phyloP scores from a whole-genome alignment of 2,329 filamentous ascomycete genomes.

The Colletotrichum tamarilloi region DNA sequence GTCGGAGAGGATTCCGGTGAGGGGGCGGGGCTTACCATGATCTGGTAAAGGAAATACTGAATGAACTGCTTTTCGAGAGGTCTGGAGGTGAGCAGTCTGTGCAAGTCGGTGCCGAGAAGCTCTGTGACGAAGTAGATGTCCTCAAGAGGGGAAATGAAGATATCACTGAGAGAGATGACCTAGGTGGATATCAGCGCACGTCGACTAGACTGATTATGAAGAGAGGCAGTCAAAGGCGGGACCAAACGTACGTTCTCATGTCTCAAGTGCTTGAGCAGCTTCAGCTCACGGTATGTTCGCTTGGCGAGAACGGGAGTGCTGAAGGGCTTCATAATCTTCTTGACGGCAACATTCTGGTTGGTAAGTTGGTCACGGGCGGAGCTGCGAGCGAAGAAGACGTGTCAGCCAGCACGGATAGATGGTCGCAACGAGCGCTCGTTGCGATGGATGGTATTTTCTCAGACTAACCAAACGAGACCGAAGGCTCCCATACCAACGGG shows the following conservation, averaged over 20 bases:
- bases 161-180: conserved; percentile 99
- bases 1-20: not conserved
- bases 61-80: conserved; percentile 99
- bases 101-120: conserved; percentile 94
- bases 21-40: conserved; percentile 75
- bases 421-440: not conserved
- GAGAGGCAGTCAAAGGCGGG: not conserved
- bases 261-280: conserved; percentile 94
- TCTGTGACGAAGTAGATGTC: conserved; percentile 99
- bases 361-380: conserved; percentile 98
- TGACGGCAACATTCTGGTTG: conserved; percentile 94
- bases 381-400: conserved; percentile 57
- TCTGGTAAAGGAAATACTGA: conserved; percentile 99
- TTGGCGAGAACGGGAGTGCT: conserved; percentile 99
- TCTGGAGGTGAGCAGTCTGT: conserved; percentile 92
- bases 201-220: not conserved
- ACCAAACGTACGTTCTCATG: conserved; percentile 85
- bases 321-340: conserved; percentile 99
- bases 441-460: conserved; percentile 29
- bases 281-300: conserved; percentile 96
- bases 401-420: conserved; percentile 37
- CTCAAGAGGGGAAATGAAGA: conserved; percentile 98
- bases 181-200: conserved; percentile 48
- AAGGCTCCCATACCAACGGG: conserved; percentile 99
- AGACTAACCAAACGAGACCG: conserved; percentile 90